Base-by-base conservation (phyloP, 768 basidiomycete species). In the Cyclocybe aegerita region DNA sequence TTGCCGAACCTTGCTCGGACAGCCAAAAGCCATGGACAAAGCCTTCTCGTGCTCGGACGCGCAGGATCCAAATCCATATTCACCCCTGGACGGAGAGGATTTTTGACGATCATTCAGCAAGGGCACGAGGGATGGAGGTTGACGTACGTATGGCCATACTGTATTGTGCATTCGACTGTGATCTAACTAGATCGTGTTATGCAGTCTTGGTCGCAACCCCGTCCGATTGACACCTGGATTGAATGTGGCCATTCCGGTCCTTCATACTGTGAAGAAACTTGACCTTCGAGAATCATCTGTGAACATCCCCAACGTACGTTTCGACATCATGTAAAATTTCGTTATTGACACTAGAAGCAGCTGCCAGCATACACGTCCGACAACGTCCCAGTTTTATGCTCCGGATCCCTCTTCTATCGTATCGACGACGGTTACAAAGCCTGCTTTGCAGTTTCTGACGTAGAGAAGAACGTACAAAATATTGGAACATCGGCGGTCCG, bases 401-500 rank as follows among this genome's bases (percentile, higher is more conserved):
- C 80, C 2, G 81, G 81, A 9, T 81, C 79, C 1, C 66, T 81
- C 0, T 81, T 82, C 62, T 82, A 72, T 60, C 74, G 77, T 6
- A 73, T 82, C 30, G 60, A 60, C 0, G 72, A 82, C 52, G 74
- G 77, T 39, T 81, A 81, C 65, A 73, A 76, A 60, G 79, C 81
- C 0, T 79, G 77, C 52, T 82, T 80, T 58, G 68, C 65, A 15
- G 75, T 81, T 0, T 74, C 75, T 50, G 68, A 81, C 48, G 76
- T 80, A 11, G 65, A 73, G 41, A 61, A 59, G 7, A 81, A 80
- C 54, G 74, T 81, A 23, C 70, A 71, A 48, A 78, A 78, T 49
- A 79, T 77, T 4, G 80, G 80, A 11, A 80, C 74, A 16, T 79
- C 77, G 2, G 81, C 79, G 4, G 72, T 81, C 60, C 70, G 81